Evolutionary conservation across 306 rosid genomes (phyloP), one percentile per base, ranked within the genome.

Genomic region (Oemleria cerasiformis): DNA sequence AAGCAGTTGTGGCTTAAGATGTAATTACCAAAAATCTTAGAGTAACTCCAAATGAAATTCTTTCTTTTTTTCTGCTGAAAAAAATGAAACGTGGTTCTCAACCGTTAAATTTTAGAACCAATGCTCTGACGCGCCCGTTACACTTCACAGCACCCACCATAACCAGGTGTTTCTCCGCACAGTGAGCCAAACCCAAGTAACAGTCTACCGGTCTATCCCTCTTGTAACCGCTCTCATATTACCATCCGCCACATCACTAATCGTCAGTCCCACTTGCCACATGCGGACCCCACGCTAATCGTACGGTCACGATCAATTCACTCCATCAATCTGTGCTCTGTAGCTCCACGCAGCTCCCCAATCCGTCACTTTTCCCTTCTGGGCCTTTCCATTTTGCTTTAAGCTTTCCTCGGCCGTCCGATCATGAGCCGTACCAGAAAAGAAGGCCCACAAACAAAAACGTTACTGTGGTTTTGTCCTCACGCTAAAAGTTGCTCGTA

Each of bases 21-120:
- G 53, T 50, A 49, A 50, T 15, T 39, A 49, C 2, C 41, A 0
- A 69, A 63, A 73, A 20, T 7, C 9, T 40, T 0, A 17, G 38
- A 11, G 63, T 3, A n/a, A 54, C 40, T 54, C 57, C 40, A 21
- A 16, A n/a, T 4, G 11, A 42, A 2, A 21, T 4, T 25, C 30
- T 2, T 25, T 25, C 2, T 25, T 25, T 25, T 25, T 25, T 25
- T 25, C 30, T 25, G 30, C 30, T 2, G 30, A 25, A 25, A 2
- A 25, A 2, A 25, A 25, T 1, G 30, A 25, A 25, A 25, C 30
- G 30, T 25, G 8, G 7, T 8, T 36, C 8, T 15, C 11, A 40
- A 47, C 57, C 39, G 73, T 77, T 70, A 17, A 55, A 43, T 56
- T 65, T 73, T 6, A 53, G 71, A 54, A 8, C 40, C 36, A 41